Conservation (phyloP, 768 basidiomycete genomes). For the Rhodosporidiobolus odoratus region DNA sequence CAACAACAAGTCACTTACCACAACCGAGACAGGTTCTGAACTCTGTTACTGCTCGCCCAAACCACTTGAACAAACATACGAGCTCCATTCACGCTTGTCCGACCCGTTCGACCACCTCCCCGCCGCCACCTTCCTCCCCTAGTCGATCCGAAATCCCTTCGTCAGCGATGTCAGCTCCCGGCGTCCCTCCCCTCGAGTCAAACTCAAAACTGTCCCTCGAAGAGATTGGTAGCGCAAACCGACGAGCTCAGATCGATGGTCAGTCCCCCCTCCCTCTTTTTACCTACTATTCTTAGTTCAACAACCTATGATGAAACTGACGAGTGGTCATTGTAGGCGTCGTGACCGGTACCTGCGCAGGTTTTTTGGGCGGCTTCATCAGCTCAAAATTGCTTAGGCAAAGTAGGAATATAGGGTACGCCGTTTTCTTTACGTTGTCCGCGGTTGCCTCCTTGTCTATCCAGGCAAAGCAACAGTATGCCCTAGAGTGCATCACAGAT, state of each 20-base stretch:
- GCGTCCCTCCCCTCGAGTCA: neutral
- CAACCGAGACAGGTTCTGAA: too few species aligned
- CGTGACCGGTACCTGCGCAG: slow-evolving; percentile 30
- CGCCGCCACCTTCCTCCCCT: neutral
- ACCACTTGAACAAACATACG: neutral
- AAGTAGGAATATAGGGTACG: slow-evolving; percentile 21
- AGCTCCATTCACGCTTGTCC: neutral
- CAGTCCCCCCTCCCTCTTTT: neutral
- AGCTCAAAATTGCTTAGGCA: slow-evolving; percentile 5
- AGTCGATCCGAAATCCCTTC: neutral
- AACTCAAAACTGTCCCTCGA: slow-evolving; percentile 7
- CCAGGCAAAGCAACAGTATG: neutral
- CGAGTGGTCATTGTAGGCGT: neutral
- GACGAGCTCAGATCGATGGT: slow-evolving; percentile 29
- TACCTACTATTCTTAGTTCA: too few species aligned
- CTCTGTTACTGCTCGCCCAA: neutral
- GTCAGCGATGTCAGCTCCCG: neutral
- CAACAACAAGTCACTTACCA: too few species aligned
- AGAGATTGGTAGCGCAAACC: slow-evolving; percentile 23
- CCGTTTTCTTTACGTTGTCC: neutral
- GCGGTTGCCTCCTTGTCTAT: neutral
- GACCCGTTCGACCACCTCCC: too few species aligned
- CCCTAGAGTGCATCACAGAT: neutral
- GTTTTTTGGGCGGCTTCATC: slow-evolving; percentile 25
- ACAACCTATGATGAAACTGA: neutral